phyloP scores from a whole-genome alignment of 2,329 filamentous ascomycete species.

The Diplodia corticola region DNA sequence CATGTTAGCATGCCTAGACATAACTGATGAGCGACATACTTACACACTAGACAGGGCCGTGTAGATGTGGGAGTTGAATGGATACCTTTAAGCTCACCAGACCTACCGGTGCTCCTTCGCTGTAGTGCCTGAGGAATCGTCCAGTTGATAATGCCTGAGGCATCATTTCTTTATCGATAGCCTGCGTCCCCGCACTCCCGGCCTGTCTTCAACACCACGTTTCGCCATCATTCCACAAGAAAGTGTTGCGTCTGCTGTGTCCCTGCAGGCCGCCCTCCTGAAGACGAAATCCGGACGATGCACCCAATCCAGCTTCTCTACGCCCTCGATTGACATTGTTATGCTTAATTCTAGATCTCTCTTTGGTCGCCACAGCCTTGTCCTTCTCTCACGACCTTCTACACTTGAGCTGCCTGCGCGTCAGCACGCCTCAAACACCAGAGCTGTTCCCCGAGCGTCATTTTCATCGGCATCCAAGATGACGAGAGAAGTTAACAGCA shows the following conservation, averaged over 20 bases:
- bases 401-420: too few species aligned
- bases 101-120: too few species aligned
- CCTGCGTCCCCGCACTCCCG: neutral
- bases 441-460: too few species aligned
- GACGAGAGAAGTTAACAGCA: neutral
- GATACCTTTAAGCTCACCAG: too few species aligned
- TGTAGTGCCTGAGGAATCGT: too few species aligned
- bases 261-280: neutral
- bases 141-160: neutral
- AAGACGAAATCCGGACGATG: neutral
- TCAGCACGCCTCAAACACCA: neutral
- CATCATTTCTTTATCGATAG: neutral
- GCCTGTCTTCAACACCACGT: neutral
- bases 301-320: too few species aligned
- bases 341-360: neutral
- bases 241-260: neutral
- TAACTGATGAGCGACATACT: too few species aligned
- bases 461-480: neutral
- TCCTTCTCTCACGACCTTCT: neutral
- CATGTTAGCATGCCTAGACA: too few species aligned
- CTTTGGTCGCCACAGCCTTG: neutral
- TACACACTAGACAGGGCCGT: too few species aligned
- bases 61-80: too few species aligned
- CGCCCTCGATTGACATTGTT: neutral
- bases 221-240: neutral